Percentiles rank a stretch among this genome's conserved stretches.
phyloP scores from a whole-genome alignment of 2,329 filamentous ascomycete species.

The Epichloe bromicola region DNA sequence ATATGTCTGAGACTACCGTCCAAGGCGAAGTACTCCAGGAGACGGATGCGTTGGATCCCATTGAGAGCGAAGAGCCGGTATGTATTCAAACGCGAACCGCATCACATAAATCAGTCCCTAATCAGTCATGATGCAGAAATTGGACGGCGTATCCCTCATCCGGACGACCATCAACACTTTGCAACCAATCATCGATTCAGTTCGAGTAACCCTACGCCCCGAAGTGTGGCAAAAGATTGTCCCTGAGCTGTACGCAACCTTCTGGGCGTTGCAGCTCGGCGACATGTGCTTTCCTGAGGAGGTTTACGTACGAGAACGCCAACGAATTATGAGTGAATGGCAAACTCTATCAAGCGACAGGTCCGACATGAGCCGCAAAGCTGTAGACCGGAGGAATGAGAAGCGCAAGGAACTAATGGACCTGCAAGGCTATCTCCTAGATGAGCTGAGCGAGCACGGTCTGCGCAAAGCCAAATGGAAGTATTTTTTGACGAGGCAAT shows the following conservation, averaged over 20 bases:
- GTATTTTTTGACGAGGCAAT: constrained; percentile 60
- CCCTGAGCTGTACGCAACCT: constrained; percentile 73
- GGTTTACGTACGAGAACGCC: constrained; percentile 67
- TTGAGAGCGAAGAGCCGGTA: constrained; percentile 21
- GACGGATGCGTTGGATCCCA: constrained; percentile 14
- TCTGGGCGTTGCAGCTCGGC: constrained; percentile 79
- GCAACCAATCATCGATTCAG: constrained; percentile 57
- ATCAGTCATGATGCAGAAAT: constrained; percentile 17
- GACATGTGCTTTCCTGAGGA: constrained; percentile 67
- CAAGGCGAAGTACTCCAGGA: constrained; percentile 15
- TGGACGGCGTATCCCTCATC: constrained; percentile 21
- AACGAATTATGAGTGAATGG: constrained; percentile 53
- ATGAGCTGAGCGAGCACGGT: constrained; percentile 60
- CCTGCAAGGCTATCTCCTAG: constrained; percentile 54
- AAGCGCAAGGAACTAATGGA: constrained; percentile 58
- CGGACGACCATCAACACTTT: constrained; percentile 29
- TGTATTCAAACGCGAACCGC: constrained; percentile 6
- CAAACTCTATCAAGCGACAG: constrained; percentile 57
- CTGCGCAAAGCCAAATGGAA: constrained; percentile 54
- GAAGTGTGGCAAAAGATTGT: constrained; percentile 59
- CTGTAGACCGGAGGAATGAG: constrained; percentile 48
- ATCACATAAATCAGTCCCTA: constrained; percentile 11
- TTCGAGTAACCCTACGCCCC: constrained; percentile 47
- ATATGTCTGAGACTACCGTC: constrained; percentile 30
- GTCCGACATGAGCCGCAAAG: constrained; percentile 56